phyloP scores from a whole-genome alignment of 164 flowering plant species.

The Berberis thunbergii region DNA sequence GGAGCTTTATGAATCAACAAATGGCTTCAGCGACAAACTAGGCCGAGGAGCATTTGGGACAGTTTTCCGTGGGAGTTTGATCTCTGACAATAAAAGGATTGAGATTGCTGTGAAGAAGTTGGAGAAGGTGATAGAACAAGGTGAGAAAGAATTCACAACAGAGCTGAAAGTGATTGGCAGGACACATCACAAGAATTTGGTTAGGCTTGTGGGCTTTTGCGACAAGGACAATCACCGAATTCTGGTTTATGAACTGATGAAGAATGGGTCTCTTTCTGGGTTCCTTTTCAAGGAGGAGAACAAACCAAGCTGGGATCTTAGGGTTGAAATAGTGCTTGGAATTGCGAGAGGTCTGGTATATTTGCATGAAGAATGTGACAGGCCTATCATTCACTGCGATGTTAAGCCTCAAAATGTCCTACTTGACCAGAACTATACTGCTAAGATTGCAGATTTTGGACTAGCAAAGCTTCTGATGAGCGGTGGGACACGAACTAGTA shows the following conservation, averaged over 20 bases:
- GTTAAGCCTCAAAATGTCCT: constrained; percentile 24
- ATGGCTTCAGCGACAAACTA: constrained; percentile 15
- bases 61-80: constrained; percentile 13
- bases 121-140: constrained; percentile 10
- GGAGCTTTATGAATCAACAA: constrained; percentile 14
- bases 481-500: constrained; percentile 14
- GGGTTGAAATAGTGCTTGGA: constrained; percentile 15
- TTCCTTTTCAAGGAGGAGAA: constrained; percentile 10
- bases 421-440: constrained; percentile 8
- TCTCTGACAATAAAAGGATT: background rate
- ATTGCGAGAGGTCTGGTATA: constrained; percentile 20
- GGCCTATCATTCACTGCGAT: constrained; percentile 24
- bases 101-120: constrained; percentile 13
- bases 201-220: constrained; percentile 16
- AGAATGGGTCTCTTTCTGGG: constrained; percentile 18
- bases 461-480: constrained; percentile 17
- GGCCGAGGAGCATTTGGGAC: constrained; percentile 16
- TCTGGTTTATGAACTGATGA: constrained; percentile 23
- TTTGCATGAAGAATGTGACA: constrained; percentile 22
- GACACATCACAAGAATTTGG: constrained; percentile 24
- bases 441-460: constrained; percentile 22
- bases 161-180: constrained; percentile 14
- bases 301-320: constrained; percentile 12
- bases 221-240: constrained; percentile 8
- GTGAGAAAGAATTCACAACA: constrained; percentile 15